Evolutionary conservation across 225 moss, liverwort and hornwort genomes (phyloP).

Genomic region (Straminergon stramineum): DNA sequence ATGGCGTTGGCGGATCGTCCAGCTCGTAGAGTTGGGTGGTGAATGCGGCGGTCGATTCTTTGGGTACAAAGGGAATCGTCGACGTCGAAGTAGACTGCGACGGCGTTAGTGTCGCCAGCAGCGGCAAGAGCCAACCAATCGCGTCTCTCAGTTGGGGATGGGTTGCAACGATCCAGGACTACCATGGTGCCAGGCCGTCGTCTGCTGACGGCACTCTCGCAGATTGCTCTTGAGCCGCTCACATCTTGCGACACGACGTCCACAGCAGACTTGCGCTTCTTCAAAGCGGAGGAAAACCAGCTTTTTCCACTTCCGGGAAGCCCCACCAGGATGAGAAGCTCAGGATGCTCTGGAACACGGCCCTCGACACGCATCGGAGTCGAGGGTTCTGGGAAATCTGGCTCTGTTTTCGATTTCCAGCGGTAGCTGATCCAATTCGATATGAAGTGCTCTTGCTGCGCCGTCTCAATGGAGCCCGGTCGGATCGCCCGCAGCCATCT

Average conservation of each 20-base stretch:
- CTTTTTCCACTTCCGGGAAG: constrained; percentile 66
- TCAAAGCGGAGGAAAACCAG: constrained; percentile 30
- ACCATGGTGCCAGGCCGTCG: constrained; percentile 22
- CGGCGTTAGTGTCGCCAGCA: background rate
- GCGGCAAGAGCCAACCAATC: constrained; percentile 45
- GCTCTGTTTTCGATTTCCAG: constrained; percentile 34
- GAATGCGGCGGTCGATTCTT: constrained; percentile 40
- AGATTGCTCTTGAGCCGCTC: constrained; percentile 38
- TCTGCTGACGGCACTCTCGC: constrained; percentile 26
- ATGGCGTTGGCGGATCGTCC: constrained; percentile 40
- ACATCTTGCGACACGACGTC: constrained; percentile 60
- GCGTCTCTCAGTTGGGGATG: constrained; percentile 28
- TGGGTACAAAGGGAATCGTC: constrained; percentile 35
- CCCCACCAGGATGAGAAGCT: constrained; percentile 20
- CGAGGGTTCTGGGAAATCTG: background rate
- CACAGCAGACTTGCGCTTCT: constrained; percentile 6
- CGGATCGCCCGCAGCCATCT: constrained; percentile 42
- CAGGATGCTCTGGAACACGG: constrained; percentile 1
- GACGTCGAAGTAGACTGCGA: constrained; percentile 53
- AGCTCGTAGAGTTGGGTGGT: constrained; percentile 55
- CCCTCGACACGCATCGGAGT: constrained; percentile 16
- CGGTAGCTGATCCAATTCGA: constrained; percentile 54
- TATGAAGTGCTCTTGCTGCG: constrained; percentile 55
- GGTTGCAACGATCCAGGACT: constrained; percentile 61
- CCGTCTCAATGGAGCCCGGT: constrained; percentile 54